Evolutionary conservation across 2,329 filamentous ascomycete genomes (phyloP).

Genomic region (Phaeosphaeria sp.): DNA sequence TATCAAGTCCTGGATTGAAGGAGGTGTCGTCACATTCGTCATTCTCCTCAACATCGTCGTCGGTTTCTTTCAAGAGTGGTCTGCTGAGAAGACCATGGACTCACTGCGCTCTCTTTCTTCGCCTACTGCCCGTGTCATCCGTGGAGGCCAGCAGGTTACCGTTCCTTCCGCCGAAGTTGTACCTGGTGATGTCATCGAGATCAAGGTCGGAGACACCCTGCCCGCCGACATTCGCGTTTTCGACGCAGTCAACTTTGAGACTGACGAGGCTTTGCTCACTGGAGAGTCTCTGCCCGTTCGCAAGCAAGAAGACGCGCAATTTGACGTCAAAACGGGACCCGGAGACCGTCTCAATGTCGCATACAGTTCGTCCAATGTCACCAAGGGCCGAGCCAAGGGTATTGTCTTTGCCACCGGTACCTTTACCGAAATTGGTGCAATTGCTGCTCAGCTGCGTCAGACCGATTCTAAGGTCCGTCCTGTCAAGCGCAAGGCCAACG

Average conservation of each 20-base stretch:
- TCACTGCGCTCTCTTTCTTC: conserved; percentile 56
- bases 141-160: conserved; percentile 60
- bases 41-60: conserved; percentile 55
- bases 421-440: conserved; percentile 76
- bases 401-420: conserved; percentile 73
- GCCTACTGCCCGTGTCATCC: conserved; percentile 55
- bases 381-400: conserved; percentile 72
- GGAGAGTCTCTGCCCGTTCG: conserved; percentile 72
- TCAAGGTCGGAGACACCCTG: conserved; percentile 71
- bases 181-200: conserved; percentile 69
- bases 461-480: conserved; percentile 46
- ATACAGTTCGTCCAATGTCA: conserved; percentile 70
- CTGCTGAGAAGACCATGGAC: conserved; percentile 59
- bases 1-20: conserved; percentile 57
- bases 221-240: conserved; percentile 69
- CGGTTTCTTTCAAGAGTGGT: conserved; percentile 56
- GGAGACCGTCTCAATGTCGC: conserved; percentile 74
- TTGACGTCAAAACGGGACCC: conserved; percentile 62
- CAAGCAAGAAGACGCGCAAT: conserved; percentile 66
- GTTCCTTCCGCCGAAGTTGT: conserved; percentile 67
- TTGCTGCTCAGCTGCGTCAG: conserved; percentile 70
- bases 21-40: conserved; percentile 55
- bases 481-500: conserved; percentile 51
- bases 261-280: conserved; percentile 74
- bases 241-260: conserved; percentile 76